Base-by-base conservation (phyloP, 768 basidiomycete genomes). In the Lyophyllum semitale region DNA sequence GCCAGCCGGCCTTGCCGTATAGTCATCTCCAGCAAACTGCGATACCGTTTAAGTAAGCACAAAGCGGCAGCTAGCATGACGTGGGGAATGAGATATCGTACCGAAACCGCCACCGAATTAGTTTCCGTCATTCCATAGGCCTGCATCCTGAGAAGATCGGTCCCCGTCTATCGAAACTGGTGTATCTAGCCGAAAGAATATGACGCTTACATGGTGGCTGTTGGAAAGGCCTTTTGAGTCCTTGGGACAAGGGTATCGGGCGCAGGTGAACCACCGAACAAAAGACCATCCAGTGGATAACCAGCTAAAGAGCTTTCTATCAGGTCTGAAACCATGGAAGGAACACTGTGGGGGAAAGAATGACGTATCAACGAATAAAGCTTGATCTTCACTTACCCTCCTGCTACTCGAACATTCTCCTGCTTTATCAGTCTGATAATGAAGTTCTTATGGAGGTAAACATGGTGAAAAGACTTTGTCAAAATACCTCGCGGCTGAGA, bases 251-350 rank as follows among this genome's bases (percentile, higher is more conserved):
- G 72, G 11, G 71, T 69, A 47, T 75, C 75, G 26, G 81, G 78
- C 6, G 83, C 77, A 26, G 81, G 73, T n/a, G 81, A 73, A 40
- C 83, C 83, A 17, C 83, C 83, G 50, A 83, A 84, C 11, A 82
- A 64, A 18, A 85, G 65, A 13, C 72, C 71, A 45, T 82, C 81
- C 7, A 84, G 66, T 3, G 73, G 67, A 61, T 80, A 72, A 7
- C 78, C 80, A 22, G 64, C 73, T 30, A 80, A 56, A 4, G 77
- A 74, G 60, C 77, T 80, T 29, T 84, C 77, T n/a, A 79, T 73
- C 8, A 88, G 69, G 63, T 87, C 84, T 35, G 77, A 71, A n/a
- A 84, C 83, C 77, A 85, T 85, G 12, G 82, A 78, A 1, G 86
- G 85, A 23, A 87, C 85, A 0, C 81, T 84, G 53, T 9, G n/a